Conservation (phyloP, 2,329 filamentous ascomycete genomes). For the Paracoccidioides brasiliensis region DNA sequence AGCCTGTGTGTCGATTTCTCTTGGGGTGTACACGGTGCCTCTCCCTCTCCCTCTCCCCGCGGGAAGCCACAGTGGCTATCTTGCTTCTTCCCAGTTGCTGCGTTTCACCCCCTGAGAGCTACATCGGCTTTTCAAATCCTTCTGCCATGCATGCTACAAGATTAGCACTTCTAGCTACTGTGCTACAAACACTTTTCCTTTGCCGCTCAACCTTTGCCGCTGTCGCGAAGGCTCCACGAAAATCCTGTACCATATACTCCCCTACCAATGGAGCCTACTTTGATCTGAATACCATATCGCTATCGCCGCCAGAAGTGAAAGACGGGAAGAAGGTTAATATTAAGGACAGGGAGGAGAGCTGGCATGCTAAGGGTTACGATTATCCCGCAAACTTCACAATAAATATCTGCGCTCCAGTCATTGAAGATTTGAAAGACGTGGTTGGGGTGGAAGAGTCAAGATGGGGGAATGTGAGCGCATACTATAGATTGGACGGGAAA, state of each 20-base stretch:
- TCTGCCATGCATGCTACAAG: slow-evolving; percentile 24
- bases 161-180: slow-evolving; percentile 17
- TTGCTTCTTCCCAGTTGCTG: background rate
- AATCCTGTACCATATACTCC: slow-evolving; percentile 50
- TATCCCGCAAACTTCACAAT: slow-evolving; percentile 39
- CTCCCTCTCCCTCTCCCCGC: background rate
- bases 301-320: slow-evolving; percentile 34
- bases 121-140: background rate
- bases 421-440: slow-evolving; percentile 35
- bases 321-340: slow-evolving; percentile 28
- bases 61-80: background rate
- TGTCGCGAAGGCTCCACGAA: slow-evolving; percentile 28
- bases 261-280: slow-evolving; percentile 50
- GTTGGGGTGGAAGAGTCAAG: slow-evolving; percentile 29
- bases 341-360: slow-evolving; percentile 31
- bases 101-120: background rate
- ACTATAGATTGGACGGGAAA: slow-evolving; percentile 32
- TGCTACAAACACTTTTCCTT: slow-evolving; percentile 22
- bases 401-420: slow-evolving; percentile 38
- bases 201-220: slow-evolving; percentile 21
- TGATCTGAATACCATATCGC: slow-evolving; percentile 46
- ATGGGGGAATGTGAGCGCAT: slow-evolving; percentile 38
- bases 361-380: slow-evolving; percentile 37
- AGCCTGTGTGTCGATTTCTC: background rate
- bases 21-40: background rate